Evolutionary conservation across 2,329 filamentous ascomycete species (phyloP), one percentile per base, ranked within the genome.

Genomic region (Alternaria incomplexa): DNA sequence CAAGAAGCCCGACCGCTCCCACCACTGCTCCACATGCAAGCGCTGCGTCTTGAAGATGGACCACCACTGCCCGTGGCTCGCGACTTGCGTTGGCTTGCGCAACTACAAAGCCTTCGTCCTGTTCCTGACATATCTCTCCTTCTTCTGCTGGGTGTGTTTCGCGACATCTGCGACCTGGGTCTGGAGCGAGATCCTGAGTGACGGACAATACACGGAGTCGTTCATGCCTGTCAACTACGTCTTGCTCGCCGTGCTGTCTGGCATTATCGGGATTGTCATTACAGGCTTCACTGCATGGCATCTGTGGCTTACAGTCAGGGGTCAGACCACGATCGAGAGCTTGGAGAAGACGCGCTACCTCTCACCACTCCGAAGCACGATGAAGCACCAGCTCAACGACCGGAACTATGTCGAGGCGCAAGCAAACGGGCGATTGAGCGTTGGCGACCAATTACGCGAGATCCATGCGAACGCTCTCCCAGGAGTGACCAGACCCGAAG

Each of bases 21-120:
- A 99, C 80, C 96, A 99, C 83, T 99, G 96, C 85, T 97, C 93
- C 11, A 96, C 93, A 5, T 99, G 96, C 82, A 89, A 91, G 70
- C 91, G 91, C 75, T 99, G 96, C 79, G 94, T 99, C 25, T 85
- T 99, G 79, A 99, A 99, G 85, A 99, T 99, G 96, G 96, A 99
- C 78, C 96, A 99, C 80, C 96, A 99, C 83, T 99, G 96, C 79
- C 96, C 96, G 15, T 99, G 96, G 96, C 86, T 99, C 53, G 95
- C 96, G 26, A 97, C 93, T 5, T 99, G 96, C 80, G 92, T 99
- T 63, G 96, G 96, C 20, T 84, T 99, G 67, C 89, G 89, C 76
- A 99, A 99, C 81, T 96, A 97, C 85, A 99, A 99, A 82, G 87
- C 94, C 0, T 99, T 99, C 77, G 80, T 99, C 56, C 86, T 98